These are phyloP conservation scores for carrot (Daucus carota) DNA, from an alignment of 129 eudicot species.

Conservation along the genomic window DNA sequence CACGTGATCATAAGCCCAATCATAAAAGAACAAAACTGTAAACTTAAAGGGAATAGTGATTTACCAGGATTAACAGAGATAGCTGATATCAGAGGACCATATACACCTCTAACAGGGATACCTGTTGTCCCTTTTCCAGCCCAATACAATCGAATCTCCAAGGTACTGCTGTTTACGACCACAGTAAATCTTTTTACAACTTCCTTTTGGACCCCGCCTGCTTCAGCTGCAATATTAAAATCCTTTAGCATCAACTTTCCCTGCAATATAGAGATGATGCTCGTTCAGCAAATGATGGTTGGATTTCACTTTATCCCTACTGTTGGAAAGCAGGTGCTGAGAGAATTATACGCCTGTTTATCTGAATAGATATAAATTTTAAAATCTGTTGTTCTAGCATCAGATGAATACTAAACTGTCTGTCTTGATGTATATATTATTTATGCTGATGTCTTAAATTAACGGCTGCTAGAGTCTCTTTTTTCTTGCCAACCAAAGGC, in stretches of 20 bases:
- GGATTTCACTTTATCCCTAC: background rate
- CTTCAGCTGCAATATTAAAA: conserved; percentile 56
- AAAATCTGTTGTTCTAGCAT: background rate
- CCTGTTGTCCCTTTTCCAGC: conserved; percentile 72
- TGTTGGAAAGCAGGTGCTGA: background rate
- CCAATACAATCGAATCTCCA: conserved; percentile 67
- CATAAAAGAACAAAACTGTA: conserved; percentile 6
- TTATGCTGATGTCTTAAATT: background rate
- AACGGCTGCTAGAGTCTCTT: background rate
- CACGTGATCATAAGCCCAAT: background rate
- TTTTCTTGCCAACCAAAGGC: too few species aligned
- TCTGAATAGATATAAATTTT: background rate
- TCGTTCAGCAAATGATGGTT: background rate
- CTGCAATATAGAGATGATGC: conserved; percentile 24
- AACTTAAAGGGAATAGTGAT: conserved; percentile 8
- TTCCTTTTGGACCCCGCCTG: conserved; percentile 57
- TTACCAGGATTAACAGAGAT: conserved; percentile 64
- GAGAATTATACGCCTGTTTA: background rate
- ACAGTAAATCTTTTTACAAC: conserved; percentile 25
- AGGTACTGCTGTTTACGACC: conserved; percentile 23
- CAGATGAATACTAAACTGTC: background rate
- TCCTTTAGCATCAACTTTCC: conserved; percentile 44
- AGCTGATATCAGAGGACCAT: conserved; percentile 86
- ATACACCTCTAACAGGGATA: conserved; percentile 52
- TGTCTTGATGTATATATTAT: background rate